Percentiles rank a stretch among this genome's conserved stretches.
Evolutionary conservation across 352 stramenopile species (phyloP).

Genomic region (Phytophthora megakarya): DNA sequence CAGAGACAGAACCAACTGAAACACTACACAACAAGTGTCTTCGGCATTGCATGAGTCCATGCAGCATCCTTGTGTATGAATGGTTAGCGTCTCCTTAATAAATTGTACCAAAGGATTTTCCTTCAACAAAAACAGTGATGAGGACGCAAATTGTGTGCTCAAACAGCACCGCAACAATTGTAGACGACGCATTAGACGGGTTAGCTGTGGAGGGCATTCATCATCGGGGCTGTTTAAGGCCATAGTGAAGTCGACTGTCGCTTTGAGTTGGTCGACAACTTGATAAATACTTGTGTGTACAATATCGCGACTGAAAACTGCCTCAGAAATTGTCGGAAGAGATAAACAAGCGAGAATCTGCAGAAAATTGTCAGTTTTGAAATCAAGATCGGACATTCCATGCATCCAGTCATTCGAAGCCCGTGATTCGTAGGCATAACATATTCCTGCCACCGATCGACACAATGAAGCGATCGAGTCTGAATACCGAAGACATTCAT

Average conservation of each 20-base stretch:
- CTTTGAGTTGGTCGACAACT: constrained; percentile 18
- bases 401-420: constrained; percentile 1
- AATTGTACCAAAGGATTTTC: constrained; percentile 29
- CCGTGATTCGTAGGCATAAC: background rate
- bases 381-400: background rate
- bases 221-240: constrained; percentile 47
- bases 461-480: constrained; percentile 1
- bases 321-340: background rate
- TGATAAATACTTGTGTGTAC: constrained; percentile 21
- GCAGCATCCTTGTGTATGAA: constrained; percentile 28
- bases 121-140: constrained; percentile 13
- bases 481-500: too few relatives aligned
- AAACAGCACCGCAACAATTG: constrained; percentile 44
- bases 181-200: constrained; percentile 11
- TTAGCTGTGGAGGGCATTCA: constrained; percentile 34
- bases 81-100: constrained; percentile 27
- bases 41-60: constrained; percentile 35
- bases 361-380: constrained; percentile 3
- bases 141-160: constrained; percentile 34
- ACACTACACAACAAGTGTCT: constrained; percentile 50
- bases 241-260: constrained; percentile 31
- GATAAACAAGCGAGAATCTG: constrained; percentile 19
- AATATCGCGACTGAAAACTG: constrained; percentile 26
- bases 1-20: constrained; percentile 41
- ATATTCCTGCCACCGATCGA: constrained; percentile 10